These are phyloP conservation scores for Skeletonema marinoi DNA, from an alignment of 108 stramenopile genomes.

Conservation along the genomic window DNA sequence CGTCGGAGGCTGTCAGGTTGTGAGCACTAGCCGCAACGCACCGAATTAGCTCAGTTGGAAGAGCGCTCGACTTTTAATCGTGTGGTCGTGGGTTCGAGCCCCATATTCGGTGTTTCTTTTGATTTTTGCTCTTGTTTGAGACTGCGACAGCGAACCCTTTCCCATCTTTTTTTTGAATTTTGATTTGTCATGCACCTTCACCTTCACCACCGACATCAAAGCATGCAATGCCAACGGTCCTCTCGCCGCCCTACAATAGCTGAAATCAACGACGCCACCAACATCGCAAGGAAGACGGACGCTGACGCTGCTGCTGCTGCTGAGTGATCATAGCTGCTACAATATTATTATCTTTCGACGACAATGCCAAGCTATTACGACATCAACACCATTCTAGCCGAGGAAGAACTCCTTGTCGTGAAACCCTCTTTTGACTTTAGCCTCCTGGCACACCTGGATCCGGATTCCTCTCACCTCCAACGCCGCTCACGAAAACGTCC, in stretches of 20 bases:
- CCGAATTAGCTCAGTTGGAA: conserved; percentile 61
- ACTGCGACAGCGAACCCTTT: too few relatives aligned
- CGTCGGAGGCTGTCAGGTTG: too few relatives aligned
- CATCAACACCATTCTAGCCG: conserved; percentile 92
- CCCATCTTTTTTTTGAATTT: not conserved
- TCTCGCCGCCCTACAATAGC: not conserved
- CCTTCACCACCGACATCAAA: not conserved
- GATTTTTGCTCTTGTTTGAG: not conserved
- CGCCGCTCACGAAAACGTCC: conserved; percentile 20
- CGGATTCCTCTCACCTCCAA: conserved; percentile 43
- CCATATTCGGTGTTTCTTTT: conserved; percentile 33
- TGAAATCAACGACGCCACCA: not conserved
- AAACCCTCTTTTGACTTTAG: conserved; percentile 79
- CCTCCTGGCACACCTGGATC: conserved; percentile 86
- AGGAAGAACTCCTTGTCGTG: conserved; percentile 93
- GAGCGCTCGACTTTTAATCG: conserved; percentile 63
- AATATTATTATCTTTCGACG: not conserved
- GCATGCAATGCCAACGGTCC: not conserved
- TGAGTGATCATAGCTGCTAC: too few relatives aligned
- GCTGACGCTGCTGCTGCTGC: too few relatives aligned
- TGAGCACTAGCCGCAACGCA: not conserved
- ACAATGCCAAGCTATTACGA: conserved; percentile 79
- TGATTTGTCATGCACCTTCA: conserved; percentile 1
- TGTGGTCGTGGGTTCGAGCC: conserved; percentile 64
- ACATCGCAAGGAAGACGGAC: not conserved